phyloP scores from a whole-genome alignment of 108 stramenopile species.

The Nitzschia sp. region DNA sequence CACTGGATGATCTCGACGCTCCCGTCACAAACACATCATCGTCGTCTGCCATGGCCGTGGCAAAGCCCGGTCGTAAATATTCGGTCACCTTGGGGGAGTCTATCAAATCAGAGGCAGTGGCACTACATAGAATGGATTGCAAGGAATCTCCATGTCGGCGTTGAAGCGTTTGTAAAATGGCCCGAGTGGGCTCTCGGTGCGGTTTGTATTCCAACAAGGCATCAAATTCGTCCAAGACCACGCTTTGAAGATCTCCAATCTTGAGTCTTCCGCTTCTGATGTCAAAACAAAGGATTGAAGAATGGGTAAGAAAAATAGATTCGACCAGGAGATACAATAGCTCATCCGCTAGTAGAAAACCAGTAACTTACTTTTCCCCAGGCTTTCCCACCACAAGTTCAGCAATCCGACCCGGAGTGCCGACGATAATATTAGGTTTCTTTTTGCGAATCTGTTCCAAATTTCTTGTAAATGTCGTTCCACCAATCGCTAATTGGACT shows the following conservation, averaged over 20 bases:
- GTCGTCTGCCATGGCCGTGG: slow-evolving; percentile 69
- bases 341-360: no score
- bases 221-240: slow-evolving; percentile 90
- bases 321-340: not conserved
- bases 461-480: slow-evolving; percentile 71
- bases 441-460: slow-evolving; percentile 72
- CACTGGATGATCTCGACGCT: slow-evolving; percentile 4
- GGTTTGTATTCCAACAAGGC: slow-evolving; percentile 79
- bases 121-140: slow-evolving; percentile 71
- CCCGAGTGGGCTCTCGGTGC: slow-evolving; percentile 76
- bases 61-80: slow-evolving; percentile 68
- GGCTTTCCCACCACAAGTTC: slow-evolving; percentile 80
- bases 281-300: not conserved
- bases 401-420: slow-evolving; percentile 86
- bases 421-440: slow-evolving; percentile 80
- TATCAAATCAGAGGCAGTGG: slow-evolving; percentile 83
- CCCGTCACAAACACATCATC: slow-evolving; percentile 61
- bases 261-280: slow-evolving; percentile 65
- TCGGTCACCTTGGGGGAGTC: slow-evolving; percentile 40
- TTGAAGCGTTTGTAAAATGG: slow-evolving; percentile 62
- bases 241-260: slow-evolving; percentile 49
- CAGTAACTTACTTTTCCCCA: slow-evolving; percentile 67
- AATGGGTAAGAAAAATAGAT: not conserved
- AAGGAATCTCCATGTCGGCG: slow-evolving; percentile 58
- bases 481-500: slow-evolving; percentile 78